Conservation (phyloP, 306 rosid species). For the Senna tora region DNA sequence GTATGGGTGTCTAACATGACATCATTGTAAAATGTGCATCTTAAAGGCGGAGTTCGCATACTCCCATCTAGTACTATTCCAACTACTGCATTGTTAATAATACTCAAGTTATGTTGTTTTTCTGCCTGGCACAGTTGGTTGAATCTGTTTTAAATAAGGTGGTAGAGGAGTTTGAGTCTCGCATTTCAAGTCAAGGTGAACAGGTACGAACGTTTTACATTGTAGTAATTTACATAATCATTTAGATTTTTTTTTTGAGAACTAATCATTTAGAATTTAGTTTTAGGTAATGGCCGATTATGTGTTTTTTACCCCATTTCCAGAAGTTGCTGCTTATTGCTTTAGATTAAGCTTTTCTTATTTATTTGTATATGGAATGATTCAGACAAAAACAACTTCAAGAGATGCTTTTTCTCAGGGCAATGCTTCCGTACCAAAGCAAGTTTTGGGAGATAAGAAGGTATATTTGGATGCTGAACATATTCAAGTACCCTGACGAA, state of each 20-base stretch:
- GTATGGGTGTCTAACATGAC: not conserved
- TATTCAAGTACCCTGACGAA: constrained; percentile 1
- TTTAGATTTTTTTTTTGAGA: too few relatives aligned
- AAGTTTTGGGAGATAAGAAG: constrained; percentile 55
- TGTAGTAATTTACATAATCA: not conserved
- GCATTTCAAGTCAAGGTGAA: constrained; percentile 64
- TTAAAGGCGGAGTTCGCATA: constrained; percentile 33
- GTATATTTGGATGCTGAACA: constrained; percentile 38
- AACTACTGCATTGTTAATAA: not conserved
- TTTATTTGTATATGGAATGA: constrained; percentile 21
- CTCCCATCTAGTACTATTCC: not conserved
- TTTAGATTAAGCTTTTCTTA: constrained; percentile 28
- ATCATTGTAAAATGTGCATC: constrained; percentile 5
- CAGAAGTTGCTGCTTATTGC: not conserved
- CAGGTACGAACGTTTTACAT: constrained; percentile 50
- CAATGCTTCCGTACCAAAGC: constrained; percentile 53
- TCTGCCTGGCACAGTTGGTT: constrained; percentile 65
- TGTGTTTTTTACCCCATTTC: not conserved
- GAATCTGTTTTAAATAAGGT: constrained; percentile 88
- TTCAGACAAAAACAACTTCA: constrained; percentile 53
- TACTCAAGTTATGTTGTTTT: constrained; percentile 34
- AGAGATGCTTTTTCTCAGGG: constrained; percentile 51
- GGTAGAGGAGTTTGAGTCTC: constrained; percentile 84
- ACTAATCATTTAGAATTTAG: too few relatives aligned
- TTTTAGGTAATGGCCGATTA: not conserved